Conservation (phyloP, 2,329 filamentous ascomycete species). For the Claviceps paspali region DNA sequence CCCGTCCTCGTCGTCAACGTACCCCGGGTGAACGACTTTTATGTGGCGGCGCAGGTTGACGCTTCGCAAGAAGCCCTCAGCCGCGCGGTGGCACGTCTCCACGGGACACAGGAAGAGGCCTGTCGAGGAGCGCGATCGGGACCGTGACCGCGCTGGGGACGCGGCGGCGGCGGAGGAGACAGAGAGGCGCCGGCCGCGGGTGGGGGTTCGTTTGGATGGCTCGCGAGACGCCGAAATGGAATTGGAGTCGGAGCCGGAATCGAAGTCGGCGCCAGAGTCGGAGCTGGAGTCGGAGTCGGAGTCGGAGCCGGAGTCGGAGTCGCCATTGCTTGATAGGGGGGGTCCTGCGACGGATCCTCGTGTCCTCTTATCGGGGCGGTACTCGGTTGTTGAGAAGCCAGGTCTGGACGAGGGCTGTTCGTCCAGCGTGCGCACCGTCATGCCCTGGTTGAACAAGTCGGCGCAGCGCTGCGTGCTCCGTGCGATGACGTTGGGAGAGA, state of each 20-base stretch:
- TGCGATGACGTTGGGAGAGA: constrained; percentile 47
- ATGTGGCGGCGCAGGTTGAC: constrained; percentile 24
- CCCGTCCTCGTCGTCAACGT: constrained; percentile 19
- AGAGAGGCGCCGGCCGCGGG: not conserved
- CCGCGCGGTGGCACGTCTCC: constrained; percentile 20
- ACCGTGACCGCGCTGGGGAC: constrained; percentile 14
- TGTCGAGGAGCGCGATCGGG: constrained; percentile 14
- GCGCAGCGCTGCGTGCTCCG: constrained; percentile 61
- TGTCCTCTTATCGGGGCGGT: constrained; percentile 17
- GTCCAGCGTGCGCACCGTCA: constrained; percentile 45
- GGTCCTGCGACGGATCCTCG: no score
- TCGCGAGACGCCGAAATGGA: no score
- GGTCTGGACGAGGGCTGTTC: constrained; percentile 15
- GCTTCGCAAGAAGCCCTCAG: constrained; percentile 20
- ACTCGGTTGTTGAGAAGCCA: constrained; percentile 14
- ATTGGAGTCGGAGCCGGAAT: constrained; percentile 11
- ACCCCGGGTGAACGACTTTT: constrained; percentile 22
- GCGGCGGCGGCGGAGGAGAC: not conserved
- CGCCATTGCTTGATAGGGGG: no score
- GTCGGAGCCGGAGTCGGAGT: constrained; percentile 5
- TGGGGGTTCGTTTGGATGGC: no score
- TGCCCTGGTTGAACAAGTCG: constrained; percentile 56
- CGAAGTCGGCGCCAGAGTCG: constrained; percentile 12
- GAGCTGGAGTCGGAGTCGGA: constrained; percentile 13
- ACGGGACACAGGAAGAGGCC: constrained; percentile 23